A percentile compares a stretch with the other conserved stretches of the same genome.
Conservation (phyloP, 495 filamentous ascomycete species). For the Acidiella bohemica region DNA sequence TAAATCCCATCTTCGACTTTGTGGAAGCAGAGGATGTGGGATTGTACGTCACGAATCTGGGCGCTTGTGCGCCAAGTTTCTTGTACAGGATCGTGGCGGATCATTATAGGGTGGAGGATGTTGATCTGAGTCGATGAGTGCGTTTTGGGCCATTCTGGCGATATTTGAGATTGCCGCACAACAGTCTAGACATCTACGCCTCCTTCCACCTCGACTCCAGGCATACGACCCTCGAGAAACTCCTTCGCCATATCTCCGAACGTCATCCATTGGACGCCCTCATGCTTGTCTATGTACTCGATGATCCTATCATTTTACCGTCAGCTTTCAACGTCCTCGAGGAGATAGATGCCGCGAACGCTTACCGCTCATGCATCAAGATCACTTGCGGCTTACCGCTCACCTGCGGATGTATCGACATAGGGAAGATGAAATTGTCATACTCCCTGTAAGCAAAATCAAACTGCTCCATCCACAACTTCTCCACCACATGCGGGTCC, state of each 20-base stretch:
- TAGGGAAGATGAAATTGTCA: slow-evolving; percentile 56
- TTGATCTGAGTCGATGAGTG: slow-evolving; percentile 12
- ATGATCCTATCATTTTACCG: slow-evolving; percentile 38
- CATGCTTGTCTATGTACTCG: slow-evolving; percentile 58
- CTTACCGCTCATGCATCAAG: slow-evolving; percentile 47
- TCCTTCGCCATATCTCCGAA: slow-evolving; percentile 58
- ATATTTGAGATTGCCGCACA: not conserved
- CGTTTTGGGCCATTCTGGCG: too few relatives aligned
- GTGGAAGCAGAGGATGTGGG: slow-evolving; percentile 70
- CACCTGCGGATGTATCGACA: slow-evolving; percentile 59
- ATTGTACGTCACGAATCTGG: slow-evolving; percentile 88
- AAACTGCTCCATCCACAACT: slow-evolving; percentile 43
- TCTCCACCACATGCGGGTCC: slow-evolving; percentile 31
- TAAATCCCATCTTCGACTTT: slow-evolving; percentile 72
- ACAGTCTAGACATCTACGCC: slow-evolving; percentile 12
- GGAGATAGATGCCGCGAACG: too few relatives aligned
- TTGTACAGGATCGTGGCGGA: slow-evolving; percentile 23
- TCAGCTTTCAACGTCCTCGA: not conserved
- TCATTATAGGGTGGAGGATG: slow-evolving; percentile 23
- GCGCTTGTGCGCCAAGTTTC: slow-evolving; percentile 47
- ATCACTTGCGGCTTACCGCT: slow-evolving; percentile 53
- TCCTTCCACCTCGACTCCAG: slow-evolving; percentile 21
- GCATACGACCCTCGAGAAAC: slow-evolving; percentile 36
- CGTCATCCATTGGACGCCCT: slow-evolving; percentile 63
- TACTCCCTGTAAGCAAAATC: slow-evolving; percentile 60